These are phyloP conservation scores for Syncephalastrum racemosum DNA, from an alignment of 371 early-diverging fungal genomes.

Conservation along the genomic window DNA sequence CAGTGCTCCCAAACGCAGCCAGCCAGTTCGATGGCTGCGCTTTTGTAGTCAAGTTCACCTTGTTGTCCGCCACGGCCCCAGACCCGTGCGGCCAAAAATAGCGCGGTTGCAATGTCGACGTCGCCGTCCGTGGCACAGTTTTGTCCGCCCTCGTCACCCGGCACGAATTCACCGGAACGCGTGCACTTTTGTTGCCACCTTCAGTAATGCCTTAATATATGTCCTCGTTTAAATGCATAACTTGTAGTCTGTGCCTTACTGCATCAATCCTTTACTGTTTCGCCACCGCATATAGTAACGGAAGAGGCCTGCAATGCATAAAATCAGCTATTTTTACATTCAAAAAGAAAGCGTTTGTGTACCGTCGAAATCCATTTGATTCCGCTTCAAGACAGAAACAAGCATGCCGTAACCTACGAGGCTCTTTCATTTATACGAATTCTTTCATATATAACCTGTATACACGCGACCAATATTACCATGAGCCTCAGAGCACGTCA, in stretches of 20 bases:
- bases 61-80: slow-evolving; percentile 59
- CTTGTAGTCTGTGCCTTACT: slow-evolving; percentile 21
- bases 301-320: slow-evolving; percentile 43
- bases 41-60: slow-evolving; percentile 50
- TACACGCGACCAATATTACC: slow-evolving; percentile 20
- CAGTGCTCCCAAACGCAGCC: slow-evolving; percentile 56
- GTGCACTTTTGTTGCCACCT: slow-evolving; percentile 59
- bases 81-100: slow-evolving; percentile 55
- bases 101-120: slow-evolving; percentile 57
- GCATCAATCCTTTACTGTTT: slow-evolving; percentile 59
- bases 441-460: background rate
- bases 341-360: slow-evolving; percentile 21
- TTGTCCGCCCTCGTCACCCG: slow-evolving; percentile 55
- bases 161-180: slow-evolving; percentile 33
- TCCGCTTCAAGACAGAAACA: slow-evolving; percentile 57
- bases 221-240: background rate
- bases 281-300: slow-evolving; percentile 56
- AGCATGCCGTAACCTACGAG: slow-evolving; percentile 61
- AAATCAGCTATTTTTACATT: slow-evolving; percentile 29
- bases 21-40: slow-evolving; percentile 41
- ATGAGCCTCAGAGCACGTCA: slow-evolving; percentile 55
- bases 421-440: background rate
- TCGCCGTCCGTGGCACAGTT: slow-evolving; percentile 66
- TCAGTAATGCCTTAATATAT: background rate
- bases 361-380: slow-evolving; percentile 64